These are phyloP conservation scores for Penicillium psychrofluorescens DNA, from an alignment of 495 filamentous ascomycete species.

Conservation along the genomic window DNA sequence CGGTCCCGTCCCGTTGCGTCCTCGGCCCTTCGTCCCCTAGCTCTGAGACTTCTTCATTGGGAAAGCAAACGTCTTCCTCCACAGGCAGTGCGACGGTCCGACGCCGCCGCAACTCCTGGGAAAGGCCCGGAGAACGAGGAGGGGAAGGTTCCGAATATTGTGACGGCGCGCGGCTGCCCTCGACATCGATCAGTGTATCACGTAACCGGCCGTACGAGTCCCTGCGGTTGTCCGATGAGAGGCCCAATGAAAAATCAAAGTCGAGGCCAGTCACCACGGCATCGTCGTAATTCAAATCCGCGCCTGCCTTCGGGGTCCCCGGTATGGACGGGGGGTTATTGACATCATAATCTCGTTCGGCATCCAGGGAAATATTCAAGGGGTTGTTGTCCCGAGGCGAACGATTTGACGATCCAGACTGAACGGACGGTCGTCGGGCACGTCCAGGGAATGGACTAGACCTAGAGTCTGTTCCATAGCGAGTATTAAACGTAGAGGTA, in stretches of 20 bases:
- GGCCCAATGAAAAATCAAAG: constrained; percentile 31
- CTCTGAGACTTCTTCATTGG: constrained; percentile 68
- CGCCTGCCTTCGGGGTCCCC: constrained; percentile 56
- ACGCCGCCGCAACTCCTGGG: constrained; percentile 37
- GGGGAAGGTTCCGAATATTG: constrained; percentile 23
- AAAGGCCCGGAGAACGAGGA: constrained; percentile 22
- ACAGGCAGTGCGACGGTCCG: constrained; percentile 49
- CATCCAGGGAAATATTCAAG: constrained; percentile 18
- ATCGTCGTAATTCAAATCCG: constrained; percentile 68
- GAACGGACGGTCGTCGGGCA: constrained; percentile 20
- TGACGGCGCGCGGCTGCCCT: constrained; percentile 29
- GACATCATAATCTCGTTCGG: constrained; percentile 61
- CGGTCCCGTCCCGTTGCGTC: constrained; percentile 29
- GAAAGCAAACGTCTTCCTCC: constrained; percentile 91
- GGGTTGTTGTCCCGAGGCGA: constrained; percentile 26
- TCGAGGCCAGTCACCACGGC: constrained; percentile 55
- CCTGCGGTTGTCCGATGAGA: constrained; percentile 27
- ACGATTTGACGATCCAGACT: constrained; percentile 24
- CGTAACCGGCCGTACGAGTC: constrained; percentile 23
- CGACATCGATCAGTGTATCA: constrained; percentile 55
- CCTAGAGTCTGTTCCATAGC: constrained; percentile 35
- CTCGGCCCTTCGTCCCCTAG: constrained; percentile 61
- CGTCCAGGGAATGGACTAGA: constrained; percentile 21
- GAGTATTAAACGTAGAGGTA: constrained; percentile 10
- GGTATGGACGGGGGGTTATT: constrained; percentile 97